Evolutionary conservation across 768 basidiomycete species (phyloP), one percentile per base, ranked within the genome.

Genomic region (Podaxis pistillaris): DNA sequence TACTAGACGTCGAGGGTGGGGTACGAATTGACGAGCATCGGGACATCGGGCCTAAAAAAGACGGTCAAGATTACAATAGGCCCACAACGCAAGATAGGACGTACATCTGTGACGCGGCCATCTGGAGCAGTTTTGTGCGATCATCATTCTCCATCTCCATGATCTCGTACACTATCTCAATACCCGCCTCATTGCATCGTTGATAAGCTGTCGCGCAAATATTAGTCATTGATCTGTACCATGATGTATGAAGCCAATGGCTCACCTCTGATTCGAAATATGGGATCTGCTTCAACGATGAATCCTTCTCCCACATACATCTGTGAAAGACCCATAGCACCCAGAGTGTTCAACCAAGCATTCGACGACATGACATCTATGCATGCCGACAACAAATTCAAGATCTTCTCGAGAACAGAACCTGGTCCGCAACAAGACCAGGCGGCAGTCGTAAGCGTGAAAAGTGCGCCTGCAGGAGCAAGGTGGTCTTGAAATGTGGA

Each of bases 221-320:
- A 24, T 60, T 49, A 56, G 15, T 56, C 36, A 24, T 64, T 30
- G 17, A 33, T 17, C 15, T 6, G 49, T 0, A 53, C 4, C n/a
- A 36, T 41, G 26, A 40, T 17, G 4, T 17, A 12, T 30, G 55
- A 60, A 33, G 30, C 28, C n/a, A 44, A 55, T 2, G 22, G 68
- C 81, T 58, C 68, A 96, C 93, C 58, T 96, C 93, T 5, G 87
- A 76, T 67, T 96, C 94, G 75, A 98, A 99, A 75, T 97, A 95
- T 9, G 97, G 97, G 47, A 99, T 90, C 73, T 99, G 96, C 71
- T 92, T 94, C 67, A 98, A 76, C 0, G 96, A 94, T 40, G 93
- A 94, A 74, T 99, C 96, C 9, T 88, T 90, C 71, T 99, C 96
- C 97, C 4, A 98, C 93, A 74, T 93, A 96, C 96, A 98, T 98